These are phyloP conservation scores for Collariella sp. DNA, from an alignment of 495 filamentous ascomycete species.

Conservation along the genomic window DNA sequence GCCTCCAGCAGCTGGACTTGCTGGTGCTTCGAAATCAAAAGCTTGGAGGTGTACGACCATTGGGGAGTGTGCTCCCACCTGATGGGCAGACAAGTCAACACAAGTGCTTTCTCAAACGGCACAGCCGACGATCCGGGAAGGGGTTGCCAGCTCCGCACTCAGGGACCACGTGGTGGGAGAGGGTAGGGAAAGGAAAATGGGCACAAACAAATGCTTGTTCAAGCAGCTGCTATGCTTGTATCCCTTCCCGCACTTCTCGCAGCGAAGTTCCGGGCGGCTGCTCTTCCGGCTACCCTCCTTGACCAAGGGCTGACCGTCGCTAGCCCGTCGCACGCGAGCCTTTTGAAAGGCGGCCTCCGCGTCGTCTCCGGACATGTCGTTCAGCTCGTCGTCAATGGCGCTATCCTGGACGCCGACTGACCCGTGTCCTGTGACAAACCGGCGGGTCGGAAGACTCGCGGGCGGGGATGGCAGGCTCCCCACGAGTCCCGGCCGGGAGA, in stretches of 20 bases:
- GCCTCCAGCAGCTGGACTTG: slow-evolving; percentile 97
- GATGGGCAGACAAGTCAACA: slow-evolving; percentile 43
- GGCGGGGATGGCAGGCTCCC: slow-evolving; percentile 52
- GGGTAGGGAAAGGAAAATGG: slow-evolving; percentile 43
- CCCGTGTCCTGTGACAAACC: slow-evolving; percentile 31
- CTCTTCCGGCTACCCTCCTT: slow-evolving; percentile 65
- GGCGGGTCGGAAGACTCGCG: slow-evolving; percentile 38
- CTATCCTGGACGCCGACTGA: slow-evolving; percentile 42
- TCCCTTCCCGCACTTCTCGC: slow-evolving; percentile 97
- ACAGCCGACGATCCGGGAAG: slow-evolving; percentile 13
- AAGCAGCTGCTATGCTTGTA: slow-evolving; percentile 99
- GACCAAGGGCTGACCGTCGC: slow-evolving; percentile 70
- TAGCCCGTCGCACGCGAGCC: slow-evolving; percentile 68
- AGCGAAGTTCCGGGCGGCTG: slow-evolving; percentile 76
- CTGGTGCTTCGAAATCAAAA: slow-evolving; percentile 98
- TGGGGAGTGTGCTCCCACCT: slow-evolving; percentile 99
- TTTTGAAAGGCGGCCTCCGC: slow-evolving; percentile 53
- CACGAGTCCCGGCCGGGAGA: slow-evolving; percentile 36
- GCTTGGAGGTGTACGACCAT: slow-evolving; percentile 95
- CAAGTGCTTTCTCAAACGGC: slow-evolving; percentile 19
- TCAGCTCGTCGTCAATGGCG: slow-evolving; percentile 51
- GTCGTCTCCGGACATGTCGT: slow-evolving; percentile 49
- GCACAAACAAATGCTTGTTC: slow-evolving; percentile 99
- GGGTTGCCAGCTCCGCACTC: slow-evolving; percentile 18
- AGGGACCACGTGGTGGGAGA: slow-evolving; percentile 32